Base-by-base conservation (phyloP, 192 early-diverging fungal genomes). In the Coemansia sp. region DNA sequence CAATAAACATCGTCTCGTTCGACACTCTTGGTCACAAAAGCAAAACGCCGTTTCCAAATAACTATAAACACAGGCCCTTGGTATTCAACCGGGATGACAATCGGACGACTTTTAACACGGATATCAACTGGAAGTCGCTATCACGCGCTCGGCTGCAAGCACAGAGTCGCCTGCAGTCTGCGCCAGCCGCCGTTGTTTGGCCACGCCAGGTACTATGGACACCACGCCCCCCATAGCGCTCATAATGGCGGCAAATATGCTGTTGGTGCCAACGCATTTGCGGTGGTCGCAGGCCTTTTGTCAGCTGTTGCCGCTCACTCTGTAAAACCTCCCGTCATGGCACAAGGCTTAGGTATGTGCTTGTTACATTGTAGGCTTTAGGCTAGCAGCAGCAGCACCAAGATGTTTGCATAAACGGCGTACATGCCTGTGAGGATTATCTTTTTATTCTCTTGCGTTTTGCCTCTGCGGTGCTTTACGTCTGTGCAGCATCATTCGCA, bases 41-140 rank as follows among this genome's bases (percentile, higher is more conserved):
- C n/a, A n/a, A n/a, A n/a, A n/a, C n/a, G n/a, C n/a, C n/a, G n/a
- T n/a, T n/a, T n/a, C n/a, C n/a, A n/a, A n/a, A n/a, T n/a, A n/a
- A n/a, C n/a, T n/a, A n/a, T n/a, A n/a, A 32, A 32, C 5, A 32
- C 11, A 32, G 30, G 30, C 11, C 11, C 11, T 32, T 32, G 6
- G 30, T 32, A 32, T 32, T 40, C 3, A 15, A 10, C 39, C 14
- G 32, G 15, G 34, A 71, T 71, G 67, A 24, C 60, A 32, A 52
- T 71, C 46, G 56, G 53, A 23, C 50, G 33, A 29, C 45, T 40
- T 25, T 29, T 60, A 49, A 32, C 60, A 34, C 55, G 46, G 55
- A 64, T 60, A 45, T 48, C 28, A 48, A 33, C 42, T 23, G 59
- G 60, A 70, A 62, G 60, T 48, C 55, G 46, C 25, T 32, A 36